Conservation (phyloP, 176 grass and related monocot genomes). For the Themeda triandra region DNA sequence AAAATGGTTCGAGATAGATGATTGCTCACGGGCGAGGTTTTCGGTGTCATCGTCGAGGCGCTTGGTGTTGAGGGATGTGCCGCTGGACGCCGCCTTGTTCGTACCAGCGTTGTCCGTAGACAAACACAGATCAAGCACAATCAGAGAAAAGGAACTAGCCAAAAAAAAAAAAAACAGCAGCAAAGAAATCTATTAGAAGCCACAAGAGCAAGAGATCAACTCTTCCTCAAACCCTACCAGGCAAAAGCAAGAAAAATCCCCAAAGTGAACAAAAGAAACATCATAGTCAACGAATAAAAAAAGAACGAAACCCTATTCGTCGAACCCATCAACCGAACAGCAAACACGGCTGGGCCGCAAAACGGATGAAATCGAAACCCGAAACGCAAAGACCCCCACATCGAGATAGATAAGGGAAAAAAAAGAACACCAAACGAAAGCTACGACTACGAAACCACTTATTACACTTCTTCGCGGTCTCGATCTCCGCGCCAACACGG, state of each 20-base stretch:
- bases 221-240: neutral
- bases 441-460: too few relatives aligned
- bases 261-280: neutral
- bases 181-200: too few relatives aligned
- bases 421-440: neutral
- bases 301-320: neutral
- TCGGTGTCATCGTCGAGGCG: conserved; percentile 69
- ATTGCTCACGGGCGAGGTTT: conserved; percentile 63
- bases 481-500: conserved; percentile 72
- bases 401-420: neutral
- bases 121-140: neutral
- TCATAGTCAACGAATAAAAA: neutral
- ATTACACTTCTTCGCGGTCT: neutral
- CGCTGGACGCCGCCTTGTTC: conserved; percentile 72
- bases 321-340: neutral
- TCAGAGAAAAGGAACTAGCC: neutral
- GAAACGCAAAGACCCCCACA: neutral
- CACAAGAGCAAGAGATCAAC: neutral
- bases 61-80: conserved; percentile 68
- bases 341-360: neutral
- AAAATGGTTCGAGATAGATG: neutral
- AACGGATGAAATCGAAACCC: neutral
- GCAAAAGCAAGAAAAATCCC: neutral
- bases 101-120: conserved; percentile 57
- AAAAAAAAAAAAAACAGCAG: too few relatives aligned